These are phyloP conservation scores for Dryas drummondii DNA, from an alignment of 306 rosid genomes.

Conservation along the genomic window DNA sequence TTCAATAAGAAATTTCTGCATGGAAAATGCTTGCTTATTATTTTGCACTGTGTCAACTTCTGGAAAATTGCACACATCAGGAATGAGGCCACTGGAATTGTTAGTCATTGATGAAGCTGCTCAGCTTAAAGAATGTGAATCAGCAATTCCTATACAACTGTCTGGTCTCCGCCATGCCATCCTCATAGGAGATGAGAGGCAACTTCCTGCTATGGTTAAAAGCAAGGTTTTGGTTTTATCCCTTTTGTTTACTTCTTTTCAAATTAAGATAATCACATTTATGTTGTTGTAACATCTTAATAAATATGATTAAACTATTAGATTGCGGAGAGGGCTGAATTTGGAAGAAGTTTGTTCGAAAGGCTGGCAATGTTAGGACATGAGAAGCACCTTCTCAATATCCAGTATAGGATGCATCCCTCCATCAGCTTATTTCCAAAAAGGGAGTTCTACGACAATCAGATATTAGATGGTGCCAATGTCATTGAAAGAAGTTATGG, in stretches of 20 bases:
- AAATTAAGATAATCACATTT: not conserved
- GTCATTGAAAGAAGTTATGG: constrained; percentile 16
- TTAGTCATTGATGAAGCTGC: constrained; percentile 62
- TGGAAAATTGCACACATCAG: constrained; percentile 22
- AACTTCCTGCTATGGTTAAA: constrained; percentile 58
- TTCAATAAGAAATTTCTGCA: constrained; percentile 11
- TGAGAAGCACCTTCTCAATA: constrained; percentile 34
- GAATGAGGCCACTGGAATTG: constrained; percentile 19
- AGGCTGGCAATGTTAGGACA: constrained; percentile 34
- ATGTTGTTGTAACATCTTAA: not conserved
- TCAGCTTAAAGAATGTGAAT: constrained; percentile 60
- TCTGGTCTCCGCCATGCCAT: constrained; percentile 36
- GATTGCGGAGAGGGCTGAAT: constrained; percentile 30
- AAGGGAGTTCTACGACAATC: constrained; percentile 24
- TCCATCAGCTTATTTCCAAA: constrained; percentile 45
- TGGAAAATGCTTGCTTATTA: constrained; percentile 38
- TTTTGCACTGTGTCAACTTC: constrained; percentile 59
- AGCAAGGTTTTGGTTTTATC: constrained; percentile 50
- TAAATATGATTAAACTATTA: constrained; percentile 5
- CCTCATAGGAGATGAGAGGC: constrained; percentile 58
- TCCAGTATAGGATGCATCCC: constrained; percentile 46
- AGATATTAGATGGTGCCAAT: constrained; percentile 24
- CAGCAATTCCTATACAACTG: constrained; percentile 50
- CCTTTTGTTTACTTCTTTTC: not conserved
- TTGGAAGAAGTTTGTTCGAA: constrained; percentile 50